Evolutionary conservation across 164 flowering plant species (phyloP), one percentile per base, ranked within the genome.

Genomic region (Umbellularia californica): DNA sequence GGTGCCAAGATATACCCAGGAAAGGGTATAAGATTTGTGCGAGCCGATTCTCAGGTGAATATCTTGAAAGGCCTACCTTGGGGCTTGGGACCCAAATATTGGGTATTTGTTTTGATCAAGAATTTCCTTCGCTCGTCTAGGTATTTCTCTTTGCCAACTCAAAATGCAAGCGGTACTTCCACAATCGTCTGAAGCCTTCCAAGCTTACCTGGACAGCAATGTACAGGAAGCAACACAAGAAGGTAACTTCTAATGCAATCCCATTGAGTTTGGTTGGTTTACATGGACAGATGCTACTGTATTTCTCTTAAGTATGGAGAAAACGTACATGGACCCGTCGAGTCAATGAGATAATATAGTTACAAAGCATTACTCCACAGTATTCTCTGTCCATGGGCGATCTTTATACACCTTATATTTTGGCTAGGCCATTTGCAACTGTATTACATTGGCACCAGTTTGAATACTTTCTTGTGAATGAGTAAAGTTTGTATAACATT

Each of bases 91-190:
- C 41, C n/a, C 2, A 33, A 2, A 2, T 68, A 68, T 4, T 68
- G 3, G 23, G 13, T 27, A 23, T 65, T 23, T 55, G 28, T 25
- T 25, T 55, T 64, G 28, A 25, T 64, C 22, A 28, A 5, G 22
- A 67, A 30, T 17, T 28, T 35, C 41, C 47, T 67, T 67, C 14
- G 23, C 5, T 71, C 52, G 5, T 65, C 14, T 12, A 83, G 83
- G 85, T 83, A 14, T 83, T 92, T 77, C 87, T 90, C 13, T 92
- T 92, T 73, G 83, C 87, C 27, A 92, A 92, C 71, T 92, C 92
- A 5, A 90, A 92, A 85, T 92, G 97, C 86, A 92, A 90, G 85
- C 83, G 89, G 80, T 90, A 92, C 81, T 92, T 92, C 84, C 94
- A 90, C 87, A 92, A 89, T 79, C 75, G 85, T 7, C 70, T 92